These are phyloP conservation scores for Aspergillus fructus DNA, from an alignment of 2,329 filamentous ascomycete species.

Conservation along the genomic window DNA sequence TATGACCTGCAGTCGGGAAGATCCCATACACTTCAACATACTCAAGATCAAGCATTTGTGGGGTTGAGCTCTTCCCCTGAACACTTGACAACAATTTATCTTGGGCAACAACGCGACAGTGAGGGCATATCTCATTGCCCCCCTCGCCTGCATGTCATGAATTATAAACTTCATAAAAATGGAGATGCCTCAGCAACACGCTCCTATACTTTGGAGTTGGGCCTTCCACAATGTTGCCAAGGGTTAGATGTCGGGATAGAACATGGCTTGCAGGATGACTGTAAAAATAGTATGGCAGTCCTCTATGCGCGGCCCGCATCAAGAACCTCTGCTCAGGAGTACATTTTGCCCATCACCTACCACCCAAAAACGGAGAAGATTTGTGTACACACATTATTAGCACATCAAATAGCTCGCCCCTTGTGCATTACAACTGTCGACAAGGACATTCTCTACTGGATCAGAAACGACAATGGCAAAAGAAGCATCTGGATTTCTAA, in stretches of 20 bases:
- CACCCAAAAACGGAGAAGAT: slow-evolving; percentile 10
- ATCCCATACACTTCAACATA: slow-evolving; percentile 16
- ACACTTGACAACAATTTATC: slow-evolving; percentile 18
- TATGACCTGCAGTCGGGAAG: slow-evolving; percentile 21
- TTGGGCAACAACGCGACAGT: background rate
- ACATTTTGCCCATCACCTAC: slow-evolving; percentile 13
- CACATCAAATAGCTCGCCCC: slow-evolving; percentile 1
- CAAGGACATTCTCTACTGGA: slow-evolving; percentile 19
- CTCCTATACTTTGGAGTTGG: slow-evolving; percentile 10
- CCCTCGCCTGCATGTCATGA: slow-evolving; percentile 14
- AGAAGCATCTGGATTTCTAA: slow-evolving; percentile 21
- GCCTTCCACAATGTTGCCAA: background rate
- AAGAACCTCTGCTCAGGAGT: background rate
- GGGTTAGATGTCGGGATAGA: background rate
- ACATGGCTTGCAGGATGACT: background rate
- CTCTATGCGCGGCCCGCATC: slow-evolving; percentile 1
- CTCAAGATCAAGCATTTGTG: slow-evolving; percentile 13
- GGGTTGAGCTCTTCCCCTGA: slow-evolving; percentile 17
- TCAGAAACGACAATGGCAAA: slow-evolving; percentile 18
- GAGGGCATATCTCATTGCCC: background rate
- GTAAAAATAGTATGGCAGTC: slow-evolving; percentile 13
- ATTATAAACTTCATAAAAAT: slow-evolving; percentile 6
- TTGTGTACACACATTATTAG: slow-evolving; percentile 12
- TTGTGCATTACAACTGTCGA: slow-evolving; percentile 13
- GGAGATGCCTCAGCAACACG: background rate